These are phyloP conservation scores for Curvularia eragrostidis DNA, from an alignment of 2,329 filamentous ascomycete species.

Conservation along the genomic window DNA sequence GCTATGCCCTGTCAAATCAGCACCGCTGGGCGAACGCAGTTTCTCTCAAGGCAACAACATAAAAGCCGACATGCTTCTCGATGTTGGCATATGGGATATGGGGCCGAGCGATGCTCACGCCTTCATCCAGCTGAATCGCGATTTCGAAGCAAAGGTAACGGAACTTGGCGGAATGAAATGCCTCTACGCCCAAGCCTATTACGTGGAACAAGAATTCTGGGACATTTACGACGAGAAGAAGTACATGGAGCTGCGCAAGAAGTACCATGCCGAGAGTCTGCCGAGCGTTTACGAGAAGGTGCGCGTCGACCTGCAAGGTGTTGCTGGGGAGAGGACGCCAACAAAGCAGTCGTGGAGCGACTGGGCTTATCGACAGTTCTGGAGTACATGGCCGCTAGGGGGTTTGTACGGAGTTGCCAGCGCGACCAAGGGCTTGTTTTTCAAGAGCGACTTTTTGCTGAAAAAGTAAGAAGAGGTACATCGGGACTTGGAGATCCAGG, in stretches of 20 bases:
- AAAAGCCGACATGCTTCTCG: slow-evolving; percentile 40
- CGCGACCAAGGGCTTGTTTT: slow-evolving; percentile 43
- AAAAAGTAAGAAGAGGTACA: slow-evolving; percentile 29
- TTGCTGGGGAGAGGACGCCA: slow-evolving; percentile 23
- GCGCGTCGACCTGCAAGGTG: slow-evolving; percentile 53
- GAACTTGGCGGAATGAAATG: slow-evolving; percentile 82
- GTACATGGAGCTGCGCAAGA: slow-evolving; percentile 68
- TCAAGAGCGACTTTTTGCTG: slow-evolving; percentile 44
- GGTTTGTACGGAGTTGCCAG: slow-evolving; percentile 51
- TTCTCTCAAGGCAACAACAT: slow-evolving; percentile 42
- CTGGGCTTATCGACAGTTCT: slow-evolving; percentile 37
- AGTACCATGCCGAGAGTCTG: slow-evolving; percentile 68
- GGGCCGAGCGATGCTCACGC: slow-evolving; percentile 63
- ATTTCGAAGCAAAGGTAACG: slow-evolving; percentile 72
- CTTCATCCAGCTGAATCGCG: slow-evolving; percentile 74
- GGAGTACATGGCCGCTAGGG: slow-evolving; percentile 48
- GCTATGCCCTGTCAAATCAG: slow-evolving; percentile 61
- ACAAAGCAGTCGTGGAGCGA: slow-evolving; percentile 34
- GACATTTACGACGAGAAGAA: slow-evolving; percentile 64
- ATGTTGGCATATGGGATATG: slow-evolving; percentile 78
- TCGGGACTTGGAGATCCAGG: background rate
- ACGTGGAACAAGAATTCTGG: slow-evolving; percentile 75
- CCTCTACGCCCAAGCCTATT: slow-evolving; percentile 87
- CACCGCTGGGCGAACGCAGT: slow-evolving; percentile 31
- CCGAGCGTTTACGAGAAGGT: slow-evolving; percentile 75